phyloP scores from a whole-genome alignment of 83 land plant genomes.

The Isoetes engelmannii region DNA sequence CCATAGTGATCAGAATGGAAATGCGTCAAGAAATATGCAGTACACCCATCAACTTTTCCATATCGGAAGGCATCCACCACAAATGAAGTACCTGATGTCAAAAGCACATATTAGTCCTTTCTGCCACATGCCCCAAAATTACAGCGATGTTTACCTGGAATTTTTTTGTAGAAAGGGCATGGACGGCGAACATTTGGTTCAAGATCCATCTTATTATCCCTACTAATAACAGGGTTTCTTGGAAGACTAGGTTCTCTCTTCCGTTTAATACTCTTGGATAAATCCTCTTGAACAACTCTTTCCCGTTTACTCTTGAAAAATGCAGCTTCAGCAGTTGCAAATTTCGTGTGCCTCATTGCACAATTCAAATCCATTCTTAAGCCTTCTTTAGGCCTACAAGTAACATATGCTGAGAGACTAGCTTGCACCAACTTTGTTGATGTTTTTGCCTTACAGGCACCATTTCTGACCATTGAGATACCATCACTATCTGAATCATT shows the following conservation, averaged over 20 bases:
- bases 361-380: no score
- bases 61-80: conserved; percentile 65
- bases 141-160: conserved; percentile 22
- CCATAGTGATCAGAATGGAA: conserved; percentile 70
- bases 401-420: conserved; percentile 19
- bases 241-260: no score
- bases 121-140: not conserved
- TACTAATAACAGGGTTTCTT: no score
- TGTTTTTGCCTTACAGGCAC: not conserved
- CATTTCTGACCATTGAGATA: not conserved
- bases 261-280: no score
- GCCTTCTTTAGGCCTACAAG: no score
- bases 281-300: no score
- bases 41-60: conserved; percentile 53
- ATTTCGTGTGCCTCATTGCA: no score
- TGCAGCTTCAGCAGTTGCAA: no score
- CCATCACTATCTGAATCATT: not conserved
- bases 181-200: conserved; percentile 15
- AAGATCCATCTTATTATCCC: no score
- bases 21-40: conserved; percentile 58
- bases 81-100: conserved; percentile 45
- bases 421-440: conserved; percentile 22
- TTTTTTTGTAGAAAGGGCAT: conserved; percentile 47
- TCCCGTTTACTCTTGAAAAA: no score
- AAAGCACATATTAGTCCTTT: not conserved